Base-by-base conservation (phyloP, 1,284 basidiomycete species). In the Kwoniella shivajii region DNA sequence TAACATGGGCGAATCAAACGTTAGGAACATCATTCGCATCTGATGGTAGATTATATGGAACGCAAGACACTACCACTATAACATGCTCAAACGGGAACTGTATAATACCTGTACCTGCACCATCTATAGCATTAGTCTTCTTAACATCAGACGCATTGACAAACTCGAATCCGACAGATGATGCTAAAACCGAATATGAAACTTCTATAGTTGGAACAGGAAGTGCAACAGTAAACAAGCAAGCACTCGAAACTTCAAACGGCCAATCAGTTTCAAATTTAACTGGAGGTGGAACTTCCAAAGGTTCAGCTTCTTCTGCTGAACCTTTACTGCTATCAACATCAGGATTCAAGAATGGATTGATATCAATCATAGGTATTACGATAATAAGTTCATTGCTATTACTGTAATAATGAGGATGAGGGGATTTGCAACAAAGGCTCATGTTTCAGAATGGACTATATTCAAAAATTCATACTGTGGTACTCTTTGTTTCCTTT, bases 1-100 rank as follows among this genome's bases (percentile, higher is more conserved):
- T 88, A 65, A 87, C 85, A 0, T 91, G 88, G 88, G 80, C 81
- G 6, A 83, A 83, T 44, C 77, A 91, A 83, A 89, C 86, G 0
- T 84, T 89, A 57, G 88, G 88, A 16, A 78, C 74, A 6, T 78
- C 76, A 20, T 89, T 87, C 71, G 72, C 79, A 34, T 84, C 84
- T 1, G 87, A 88, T 64, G 89, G 89, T 0, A 82, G 84, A 31
- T 79, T 85, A 11, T 75, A 79, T 44, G 86, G 86, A 26, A 67
- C 73, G 0, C 75, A 83, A 29, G 68, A 80, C 37, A 81, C 88
- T 5, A 73, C 81, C 51, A 83, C 81, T 0, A 80, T 88, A 24
- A 57, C 71, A 4, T 89, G 88, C 74, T 61, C 71, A 5, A 74
- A 79, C 54, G 83, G 84, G 52, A 75, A 78, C 0, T 90, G 89